Evolutionary conservation across 805 yeast genomes (phyloP).

Genomic region (Gaillardinia entomophila): DNA sequence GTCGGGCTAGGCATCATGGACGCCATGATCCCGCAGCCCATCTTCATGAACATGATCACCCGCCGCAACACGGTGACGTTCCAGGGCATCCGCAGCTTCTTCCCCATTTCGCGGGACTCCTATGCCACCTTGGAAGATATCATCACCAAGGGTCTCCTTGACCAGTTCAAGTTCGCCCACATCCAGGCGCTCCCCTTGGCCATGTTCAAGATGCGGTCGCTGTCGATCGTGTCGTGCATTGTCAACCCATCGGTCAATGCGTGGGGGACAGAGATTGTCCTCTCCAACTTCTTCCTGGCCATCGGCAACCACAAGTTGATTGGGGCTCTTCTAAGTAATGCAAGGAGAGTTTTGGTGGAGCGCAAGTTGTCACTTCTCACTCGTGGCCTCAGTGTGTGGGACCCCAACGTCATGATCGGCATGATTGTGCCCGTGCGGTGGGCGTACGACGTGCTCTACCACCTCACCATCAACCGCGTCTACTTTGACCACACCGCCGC

Average conservation of each 20-base stretch:
- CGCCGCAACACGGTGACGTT: slow-evolving; percentile 3
- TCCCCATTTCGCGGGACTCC: background rate
- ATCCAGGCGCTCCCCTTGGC: slow-evolving; percentile 35
- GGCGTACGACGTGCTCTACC: slow-evolving; percentile 27
- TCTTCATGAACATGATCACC: slow-evolving; percentile 21
- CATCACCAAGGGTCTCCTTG: slow-evolving; percentile 20
- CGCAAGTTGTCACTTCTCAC: too few relatives aligned
- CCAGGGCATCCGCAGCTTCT: background rate
- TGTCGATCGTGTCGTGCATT: slow-evolving; percentile 24
- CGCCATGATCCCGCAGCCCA: slow-evolving; percentile 26
- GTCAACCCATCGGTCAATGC: slow-evolving; percentile 6
- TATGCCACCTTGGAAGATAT: background rate
- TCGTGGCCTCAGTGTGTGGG: slow-evolving; percentile 24
- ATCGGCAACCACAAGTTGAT: slow-evolving; percentile 30
- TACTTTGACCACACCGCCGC: slow-evolving; percentile 25
- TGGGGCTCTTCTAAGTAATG: slow-evolving; percentile 11
- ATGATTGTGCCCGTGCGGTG: slow-evolving; percentile 30
- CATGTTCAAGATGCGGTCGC: slow-evolving; percentile 30
- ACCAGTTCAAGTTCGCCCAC: slow-evolving; percentile 31
- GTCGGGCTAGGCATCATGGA: slow-evolving; percentile 34
- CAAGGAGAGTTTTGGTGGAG: too few relatives aligned
- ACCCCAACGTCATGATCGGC: slow-evolving; percentile 26
- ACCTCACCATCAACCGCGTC: slow-evolving; percentile 25
- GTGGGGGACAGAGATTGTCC: slow-evolving; percentile 28
- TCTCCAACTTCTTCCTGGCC: slow-evolving; percentile 31